Evolutionary conservation across 202 grass and related monocot species (phyloP), one percentile per base, ranked within the genome.

Genomic region (Hordeum pubiflorum): DNA sequence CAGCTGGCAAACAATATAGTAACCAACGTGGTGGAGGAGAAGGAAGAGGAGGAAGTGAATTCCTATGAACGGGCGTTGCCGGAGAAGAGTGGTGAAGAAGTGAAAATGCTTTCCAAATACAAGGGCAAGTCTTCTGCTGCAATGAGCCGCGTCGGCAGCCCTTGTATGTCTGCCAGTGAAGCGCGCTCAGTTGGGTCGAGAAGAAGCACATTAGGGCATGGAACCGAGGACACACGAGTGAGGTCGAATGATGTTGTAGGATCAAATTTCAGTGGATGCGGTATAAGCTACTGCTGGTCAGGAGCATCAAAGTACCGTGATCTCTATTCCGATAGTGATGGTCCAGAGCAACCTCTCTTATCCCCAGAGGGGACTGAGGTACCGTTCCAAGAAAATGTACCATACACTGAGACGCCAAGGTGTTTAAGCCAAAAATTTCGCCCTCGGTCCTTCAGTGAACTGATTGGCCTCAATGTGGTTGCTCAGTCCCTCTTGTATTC

Each of bases 281-380:
- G 96, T 63, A 95, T 98, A 87, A 93, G 96, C 74, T 98, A 95
- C 58, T 98, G 96, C 76, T 98, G 96, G 96, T 98, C 90, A 58
- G 96, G 92, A 82, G 88, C 90, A 13, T 93, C 96, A 17, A 98
- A 92, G 63, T 95, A 91, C 85, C 82, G 33, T 2, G 82, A 92
- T 50, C 83, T 88, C 37, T 98, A 91, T 74, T 95, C 87, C 1
- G 96, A 98, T 62, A 94, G 92, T 68, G 96, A 98, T 78, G 92
- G 88, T 74, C 89, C 89, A 65, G 90, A 97, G 43, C 89, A 91
- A 36, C 96, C 96, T 76, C 80, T 98, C 29, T 46, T 98, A 73
- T 93, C 90, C 56, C 81, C 88, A 6, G 88, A 91, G 32, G 88
- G 83, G 31, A 91, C 96, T 21, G 92, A 89, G 21, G 72, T 32